Percentiles rank a stretch among this genome's conserved stretches.
Conservation (phyloP, 108 stramenopile species). For the Cyclostephanos tholiformis region DNA sequence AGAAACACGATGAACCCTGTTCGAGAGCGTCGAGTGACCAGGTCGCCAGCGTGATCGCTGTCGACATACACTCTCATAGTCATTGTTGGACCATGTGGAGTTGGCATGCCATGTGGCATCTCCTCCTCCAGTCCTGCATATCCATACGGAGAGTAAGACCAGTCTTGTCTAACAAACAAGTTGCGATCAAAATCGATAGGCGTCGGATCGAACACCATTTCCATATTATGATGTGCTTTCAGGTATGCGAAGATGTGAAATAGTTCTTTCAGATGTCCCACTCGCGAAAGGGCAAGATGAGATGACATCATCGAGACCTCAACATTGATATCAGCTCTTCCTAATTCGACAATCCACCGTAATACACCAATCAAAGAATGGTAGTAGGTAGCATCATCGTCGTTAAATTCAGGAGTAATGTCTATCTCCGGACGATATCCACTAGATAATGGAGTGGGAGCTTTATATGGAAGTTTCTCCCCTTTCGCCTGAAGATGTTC, state of each 20-base stretch:
- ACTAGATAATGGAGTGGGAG: background rate
- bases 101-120: conserved; percentile 5
- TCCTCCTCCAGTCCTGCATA: conserved; percentile 4
- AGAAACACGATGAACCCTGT: background rate
- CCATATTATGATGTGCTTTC: conserved; percentile 5
- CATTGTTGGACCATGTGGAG: conserved; percentile 5
- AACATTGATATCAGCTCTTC: background rate
- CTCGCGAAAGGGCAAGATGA: conserved; percentile 1
- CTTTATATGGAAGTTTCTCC: background rate
- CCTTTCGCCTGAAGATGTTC: conserved; percentile 3
- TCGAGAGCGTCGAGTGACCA: background rate
- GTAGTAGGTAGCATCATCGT: conserved; percentile 1
- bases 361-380: conserved; percentile 6
- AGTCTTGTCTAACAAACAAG: conserved; percentile 10
- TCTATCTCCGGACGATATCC: conserved; percentile 3
- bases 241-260: conserved; percentile 7
- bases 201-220: conserved; percentile 6
- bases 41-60: conserved; percentile 3
- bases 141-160: conserved; percentile 8
- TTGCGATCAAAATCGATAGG: conserved; percentile 1
- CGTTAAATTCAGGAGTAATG: background rate
- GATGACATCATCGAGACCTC: conserved; percentile 10
- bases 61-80: conserved; percentile 8
- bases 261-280: no score
- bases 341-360: conserved; percentile 1